phyloP scores from a whole-genome alignment of 2,329 filamentous ascomycete species.

The Pezicula radicicola region DNA sequence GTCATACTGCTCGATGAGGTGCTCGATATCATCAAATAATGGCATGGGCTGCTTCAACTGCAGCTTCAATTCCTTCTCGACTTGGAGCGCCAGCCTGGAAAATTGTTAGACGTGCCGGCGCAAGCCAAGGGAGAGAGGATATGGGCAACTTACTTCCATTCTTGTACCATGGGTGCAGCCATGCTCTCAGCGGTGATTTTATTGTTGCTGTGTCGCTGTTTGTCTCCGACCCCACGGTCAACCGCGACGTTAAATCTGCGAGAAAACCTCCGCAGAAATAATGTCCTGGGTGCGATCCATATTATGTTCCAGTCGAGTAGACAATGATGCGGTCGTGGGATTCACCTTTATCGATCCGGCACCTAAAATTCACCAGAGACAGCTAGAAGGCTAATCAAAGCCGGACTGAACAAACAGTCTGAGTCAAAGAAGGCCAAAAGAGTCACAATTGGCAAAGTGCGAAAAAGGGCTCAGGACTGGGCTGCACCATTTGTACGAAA shows the following conservation, averaged over 20 bases:
- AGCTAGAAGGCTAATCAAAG: too few relatives aligned
- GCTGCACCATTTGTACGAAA: too few relatives aligned
- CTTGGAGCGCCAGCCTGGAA: conserved; percentile 36
- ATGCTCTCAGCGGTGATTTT: conserved; percentile 6
- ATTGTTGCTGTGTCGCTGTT: conserved; percentile 6
- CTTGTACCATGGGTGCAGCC: conserved; percentile 37
- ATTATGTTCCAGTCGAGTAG: background rate
- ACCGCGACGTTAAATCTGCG: conserved; percentile 55
- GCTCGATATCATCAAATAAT: conserved; percentile 44
- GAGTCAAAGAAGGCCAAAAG: too few relatives aligned
- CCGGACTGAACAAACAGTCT: too few relatives aligned
- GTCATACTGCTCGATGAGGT: conserved; percentile 26
- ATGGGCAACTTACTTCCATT: conserved; percentile 45
- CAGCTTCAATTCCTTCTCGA: conserved; percentile 44
- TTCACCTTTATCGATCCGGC: conserved; percentile 3
- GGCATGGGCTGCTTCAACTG: conserved; percentile 45
- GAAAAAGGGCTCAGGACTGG: too few relatives aligned
- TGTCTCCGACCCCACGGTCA: conserved; percentile 43
- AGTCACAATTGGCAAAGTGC: too few relatives aligned
- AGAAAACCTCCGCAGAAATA: conserved; percentile 36
- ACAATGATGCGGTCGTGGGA: background rate
- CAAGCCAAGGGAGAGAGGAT: background rate
- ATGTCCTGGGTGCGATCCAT: conserved; percentile 24
- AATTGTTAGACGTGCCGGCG: conserved; percentile 12
- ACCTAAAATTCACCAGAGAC: background rate